Percentiles rank a stretch among this genome's conserved stretches.
phyloP scores from a whole-genome alignment of 176 grass and related monocot genomes.

The Aegilops tauschii region DNA sequence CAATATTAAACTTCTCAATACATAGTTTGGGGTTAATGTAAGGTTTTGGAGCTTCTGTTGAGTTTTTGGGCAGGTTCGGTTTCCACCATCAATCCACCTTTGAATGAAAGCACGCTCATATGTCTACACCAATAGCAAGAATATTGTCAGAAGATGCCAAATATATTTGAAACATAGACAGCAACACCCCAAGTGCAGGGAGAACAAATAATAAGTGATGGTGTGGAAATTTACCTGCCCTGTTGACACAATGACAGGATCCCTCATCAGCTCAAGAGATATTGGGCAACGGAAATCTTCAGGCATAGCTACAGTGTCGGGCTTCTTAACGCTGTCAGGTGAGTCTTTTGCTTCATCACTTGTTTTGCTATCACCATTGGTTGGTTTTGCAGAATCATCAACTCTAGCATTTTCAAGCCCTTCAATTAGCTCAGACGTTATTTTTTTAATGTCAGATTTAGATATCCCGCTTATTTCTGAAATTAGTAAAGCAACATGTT shows the following conservation, averaged over 20 bases:
- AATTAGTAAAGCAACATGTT: constrained; percentile 48
- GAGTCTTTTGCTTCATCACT: constrained; percentile 27
- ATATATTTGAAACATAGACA: constrained; percentile 9
- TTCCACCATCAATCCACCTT: constrained; percentile 96
- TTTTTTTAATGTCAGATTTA: constrained; percentile 39
- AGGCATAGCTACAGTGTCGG: constrained; percentile 57
- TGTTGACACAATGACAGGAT: constrained; percentile 96
- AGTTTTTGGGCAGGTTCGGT: constrained; percentile 88
- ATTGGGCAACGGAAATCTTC: constrained; percentile 93
- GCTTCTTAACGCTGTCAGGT: constrained; percentile 54
- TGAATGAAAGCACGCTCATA: constrained; percentile 88
- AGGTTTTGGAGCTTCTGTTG: constrained; percentile 91
- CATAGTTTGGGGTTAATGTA: constrained; percentile 88
- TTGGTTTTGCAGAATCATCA: constrained; percentile 30
- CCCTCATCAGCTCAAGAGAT: constrained; percentile 89
- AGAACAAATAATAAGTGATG: background rate
- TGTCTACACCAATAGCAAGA: constrained; percentile 53
- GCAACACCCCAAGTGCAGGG: background rate
- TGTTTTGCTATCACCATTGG: constrained; percentile 22
- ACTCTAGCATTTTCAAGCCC: constrained; percentile 35
- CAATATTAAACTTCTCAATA: constrained; percentile 81
- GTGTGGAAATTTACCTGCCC: constrained; percentile 67
- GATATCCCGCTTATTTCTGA: constrained; percentile 63
- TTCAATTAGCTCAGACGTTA: constrained; percentile 53
- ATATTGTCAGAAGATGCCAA: constrained; percentile 27